Evolutionary conservation across 2,329 filamentous ascomycete genomes (phyloP).

Genomic region (Trichoderma sp.): DNA sequence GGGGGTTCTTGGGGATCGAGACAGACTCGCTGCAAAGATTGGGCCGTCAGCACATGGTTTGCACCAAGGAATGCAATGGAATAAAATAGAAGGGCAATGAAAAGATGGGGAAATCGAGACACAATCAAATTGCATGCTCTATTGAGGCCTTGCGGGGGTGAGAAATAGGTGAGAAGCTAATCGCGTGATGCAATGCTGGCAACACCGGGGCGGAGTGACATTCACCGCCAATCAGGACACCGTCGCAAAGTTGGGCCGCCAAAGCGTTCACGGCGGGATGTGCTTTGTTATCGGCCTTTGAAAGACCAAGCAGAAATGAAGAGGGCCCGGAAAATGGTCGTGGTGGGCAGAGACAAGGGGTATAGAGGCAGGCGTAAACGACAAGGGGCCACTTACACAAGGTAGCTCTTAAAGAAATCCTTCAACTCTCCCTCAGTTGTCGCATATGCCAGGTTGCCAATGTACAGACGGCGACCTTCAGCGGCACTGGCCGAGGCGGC

Average conservation of each 20-base stretch:
- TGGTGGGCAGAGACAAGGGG: background rate
- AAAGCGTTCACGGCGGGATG: background rate
- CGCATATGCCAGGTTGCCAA: conserved; percentile 99
- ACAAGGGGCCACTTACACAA: conserved; percentile 73
- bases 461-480: conserved; percentile 98
- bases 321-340: background rate
- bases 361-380: background rate
- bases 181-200: conserved; percentile 8
- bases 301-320: background rate
- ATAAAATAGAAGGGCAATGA: background rate
- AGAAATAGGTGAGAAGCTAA: background rate
- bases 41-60: conserved; percentile 27
- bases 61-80: background rate
- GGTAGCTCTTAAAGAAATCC: conserved; percentile 99
- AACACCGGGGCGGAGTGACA: conserved; percentile 10
- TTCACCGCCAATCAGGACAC: conserved; percentile 19
- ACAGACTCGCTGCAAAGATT: conserved; percentile 75
- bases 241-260: conserved; percentile 12
- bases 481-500: conserved; percentile 95
- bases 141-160: background rate
- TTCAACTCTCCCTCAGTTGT: conserved; percentile 99
- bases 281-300: background rate
- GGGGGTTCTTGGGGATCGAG: conserved; percentile 98
- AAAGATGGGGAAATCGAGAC: background rate
- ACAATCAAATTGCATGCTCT: background rate